These are phyloP conservation scores for Carex cristatella DNA, from an alignment of 176 grass and related monocot species.

Conservation along the genomic window DNA sequence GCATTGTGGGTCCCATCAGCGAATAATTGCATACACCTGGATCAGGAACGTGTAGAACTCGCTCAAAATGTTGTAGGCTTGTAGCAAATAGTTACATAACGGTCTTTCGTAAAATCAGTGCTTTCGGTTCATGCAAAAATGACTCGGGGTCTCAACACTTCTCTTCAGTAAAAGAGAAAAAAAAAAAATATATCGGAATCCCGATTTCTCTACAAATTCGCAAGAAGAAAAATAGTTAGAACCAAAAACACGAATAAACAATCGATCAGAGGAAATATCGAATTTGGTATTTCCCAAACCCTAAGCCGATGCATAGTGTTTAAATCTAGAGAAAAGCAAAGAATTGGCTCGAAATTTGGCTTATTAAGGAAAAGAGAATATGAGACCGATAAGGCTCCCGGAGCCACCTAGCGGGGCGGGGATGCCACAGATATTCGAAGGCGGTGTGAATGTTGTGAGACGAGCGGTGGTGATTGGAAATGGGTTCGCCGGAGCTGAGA, in stretches of 20 bases:
- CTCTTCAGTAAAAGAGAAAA: background rate
- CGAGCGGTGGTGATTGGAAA: conserved; percentile 76
- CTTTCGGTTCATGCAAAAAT: background rate
- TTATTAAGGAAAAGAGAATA: conserved; percentile 9
- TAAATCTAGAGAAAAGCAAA: background rate
- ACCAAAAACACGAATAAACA: background rate
- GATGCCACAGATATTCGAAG: conserved; percentile 82
- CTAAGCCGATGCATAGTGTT: conserved; percentile 2
- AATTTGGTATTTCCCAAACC: background rate
- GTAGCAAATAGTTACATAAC: background rate
- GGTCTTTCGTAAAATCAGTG: background rate
- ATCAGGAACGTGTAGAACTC: background rate
- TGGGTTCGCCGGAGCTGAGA: conserved; percentile 72
- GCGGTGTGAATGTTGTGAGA: conserved; percentile 48
- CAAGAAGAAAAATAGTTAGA: background rate
- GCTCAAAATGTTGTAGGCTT: no score
- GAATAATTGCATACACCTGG: background rate
- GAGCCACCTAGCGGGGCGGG: conserved; percentile 59
- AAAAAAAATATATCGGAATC: background rate
- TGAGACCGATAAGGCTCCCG: conserved; percentile 82
- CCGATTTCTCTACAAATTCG: background rate
- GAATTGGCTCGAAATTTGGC: background rate
- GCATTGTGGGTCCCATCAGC: background rate
- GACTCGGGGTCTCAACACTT: background rate
- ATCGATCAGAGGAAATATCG: background rate